Evolutionary conservation across 2,329 filamentous ascomycete species (phyloP).

Genomic region (Venturiaceae sp.): DNA sequence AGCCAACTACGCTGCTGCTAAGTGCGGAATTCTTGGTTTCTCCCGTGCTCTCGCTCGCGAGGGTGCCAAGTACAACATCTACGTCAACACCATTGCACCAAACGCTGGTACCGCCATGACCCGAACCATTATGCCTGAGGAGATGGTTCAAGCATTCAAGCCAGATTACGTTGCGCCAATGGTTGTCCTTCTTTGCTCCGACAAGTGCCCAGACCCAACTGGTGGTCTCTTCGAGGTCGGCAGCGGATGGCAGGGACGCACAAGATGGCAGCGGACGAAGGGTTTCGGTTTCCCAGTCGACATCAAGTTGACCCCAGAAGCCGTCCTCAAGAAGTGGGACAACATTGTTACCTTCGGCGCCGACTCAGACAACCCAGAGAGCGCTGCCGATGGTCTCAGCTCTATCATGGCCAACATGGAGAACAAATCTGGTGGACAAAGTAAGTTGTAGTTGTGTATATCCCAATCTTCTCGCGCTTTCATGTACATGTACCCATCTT

Average conservation of each 20-base stretch:
- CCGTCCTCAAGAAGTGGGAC: slow-evolving; percentile 64
- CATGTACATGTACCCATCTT: neutral
- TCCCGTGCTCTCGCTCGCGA: slow-evolving; percentile 87
- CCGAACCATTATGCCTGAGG: slow-evolving; percentile 84
- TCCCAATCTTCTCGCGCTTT: neutral
- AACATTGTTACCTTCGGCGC: slow-evolving; percentile 80
- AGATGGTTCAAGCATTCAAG: slow-evolving; percentile 98
- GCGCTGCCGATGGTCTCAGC: slow-evolving; percentile 64
- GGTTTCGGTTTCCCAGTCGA: slow-evolving; percentile 89
- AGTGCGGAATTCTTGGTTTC: slow-evolving; percentile 79
- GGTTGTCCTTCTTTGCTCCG: slow-evolving; percentile 75
- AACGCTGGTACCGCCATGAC: slow-evolving; percentile 97
- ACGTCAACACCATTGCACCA: slow-evolving; percentile 94
- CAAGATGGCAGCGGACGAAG: slow-evolving; percentile 87
- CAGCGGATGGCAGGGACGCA: slow-evolving; percentile 84
- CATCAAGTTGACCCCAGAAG: slow-evolving; percentile 73
- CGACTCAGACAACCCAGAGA: slow-evolving; percentile 76
- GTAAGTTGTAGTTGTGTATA: slow-evolving; percentile 5
- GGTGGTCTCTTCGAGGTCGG: slow-evolving; percentile 91
- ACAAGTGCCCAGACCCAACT: slow-evolving; percentile 75
- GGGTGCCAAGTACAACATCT: slow-evolving; percentile 95
- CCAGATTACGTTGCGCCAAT: slow-evolving; percentile 95
- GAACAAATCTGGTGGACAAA: slow-evolving; percentile 48
- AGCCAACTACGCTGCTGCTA: slow-evolving; percentile 73
- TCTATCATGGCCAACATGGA: slow-evolving; percentile 79